Percentiles rank a stretch among this genome's conserved stretches.
Conservation (phyloP, 345 rosid genomes). For the Populus pruinosa region DNA sequence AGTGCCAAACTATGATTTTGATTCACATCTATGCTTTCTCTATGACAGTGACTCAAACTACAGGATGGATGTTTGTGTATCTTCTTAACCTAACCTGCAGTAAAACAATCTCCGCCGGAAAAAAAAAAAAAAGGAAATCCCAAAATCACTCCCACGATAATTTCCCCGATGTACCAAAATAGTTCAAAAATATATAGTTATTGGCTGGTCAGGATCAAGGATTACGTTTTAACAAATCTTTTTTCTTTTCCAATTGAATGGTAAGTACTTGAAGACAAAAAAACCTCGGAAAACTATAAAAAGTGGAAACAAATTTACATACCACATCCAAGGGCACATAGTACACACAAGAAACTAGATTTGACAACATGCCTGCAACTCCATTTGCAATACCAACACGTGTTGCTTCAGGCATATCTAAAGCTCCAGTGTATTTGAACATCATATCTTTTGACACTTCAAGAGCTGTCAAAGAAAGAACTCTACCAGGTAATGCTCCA, state of each 20-base stretch:
- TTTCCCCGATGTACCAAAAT: neutral
- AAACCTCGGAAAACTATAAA: neutral
- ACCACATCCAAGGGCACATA: slow-evolving; percentile 73
- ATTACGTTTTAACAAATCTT: no score
- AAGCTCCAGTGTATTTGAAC: slow-evolving; percentile 38
- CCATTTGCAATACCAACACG: slow-evolving; percentile 62
- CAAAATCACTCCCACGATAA: neutral
- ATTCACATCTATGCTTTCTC: neutral
- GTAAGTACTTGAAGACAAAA: neutral
- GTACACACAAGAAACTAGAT: slow-evolving; percentile 52
- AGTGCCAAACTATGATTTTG: neutral
- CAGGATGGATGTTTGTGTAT: neutral
- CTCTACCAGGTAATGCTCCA: slow-evolving; percentile 59
- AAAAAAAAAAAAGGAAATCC: neutral
- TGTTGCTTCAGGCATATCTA: slow-evolving; percentile 48
- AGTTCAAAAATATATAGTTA: no score
- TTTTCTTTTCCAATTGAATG: neutral
- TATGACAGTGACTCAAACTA: neutral
- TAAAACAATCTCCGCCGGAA: neutral
- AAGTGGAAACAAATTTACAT: slow-evolving; percentile 23
- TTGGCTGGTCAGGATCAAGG: neutral
- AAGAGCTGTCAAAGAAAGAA: slow-evolving; percentile 53
- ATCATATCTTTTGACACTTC: slow-evolving; percentile 56
- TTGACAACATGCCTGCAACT: slow-evolving; percentile 61
- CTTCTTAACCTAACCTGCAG: neutral